A percentile compares a stretch with the other conserved stretches of the same genome.
phyloP scores from a whole-genome alignment of 441 rosid genomes.

The Gossypium trilobum region DNA sequence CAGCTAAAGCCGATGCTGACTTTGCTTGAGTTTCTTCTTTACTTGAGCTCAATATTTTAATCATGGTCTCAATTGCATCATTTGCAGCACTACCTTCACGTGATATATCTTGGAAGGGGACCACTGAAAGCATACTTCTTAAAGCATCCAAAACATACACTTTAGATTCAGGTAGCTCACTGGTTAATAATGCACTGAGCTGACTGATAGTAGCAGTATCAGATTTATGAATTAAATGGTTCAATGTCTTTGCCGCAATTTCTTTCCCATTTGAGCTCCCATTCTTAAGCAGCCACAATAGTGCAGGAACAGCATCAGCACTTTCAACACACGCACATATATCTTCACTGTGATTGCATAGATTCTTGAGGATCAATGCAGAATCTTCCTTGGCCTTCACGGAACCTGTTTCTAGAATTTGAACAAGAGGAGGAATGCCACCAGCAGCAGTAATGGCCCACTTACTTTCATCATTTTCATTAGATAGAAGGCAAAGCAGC shows the following conservation, averaged over 20 bases:
- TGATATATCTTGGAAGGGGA: conserved; percentile 61
- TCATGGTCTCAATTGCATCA: conserved; percentile 95
- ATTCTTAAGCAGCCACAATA: conserved; percentile 92
- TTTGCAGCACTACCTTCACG: conserved; percentile 97
- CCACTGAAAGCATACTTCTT: conserved; percentile 89
- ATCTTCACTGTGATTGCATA: conserved; percentile 99
- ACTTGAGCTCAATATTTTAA: conserved; percentile 69
- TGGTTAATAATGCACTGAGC: conserved; percentile 86
- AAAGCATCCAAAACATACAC: conserved; percentile 87
- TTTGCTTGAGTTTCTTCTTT: conserved; percentile 96
- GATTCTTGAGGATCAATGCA: conserved; percentile 87
- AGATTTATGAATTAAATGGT: conserved; percentile 90
- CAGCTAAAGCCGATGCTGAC: conserved; percentile 90
- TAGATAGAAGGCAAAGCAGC: conserved; percentile 81
- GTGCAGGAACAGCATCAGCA: conserved; percentile 99
- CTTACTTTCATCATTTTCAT: conserved; percentile 98
- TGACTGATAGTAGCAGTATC: conserved; percentile 98
- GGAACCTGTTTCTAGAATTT: conserved; percentile 94
- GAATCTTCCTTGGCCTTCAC: conserved; percentile 98
- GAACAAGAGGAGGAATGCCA: conserved; percentile 99
- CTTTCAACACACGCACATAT: conserved; percentile 99
- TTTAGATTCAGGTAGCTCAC: conserved; percentile 96
- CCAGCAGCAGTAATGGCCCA: conserved; percentile 99
- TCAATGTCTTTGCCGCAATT: conserved; percentile 93
- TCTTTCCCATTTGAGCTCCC: conserved; percentile 97